A percentile compares a stretch with the other conserved stretches of the same genome.
Conservation (phyloP, 768 basidiomycete genomes). For the Tulasnella sp. region DNA sequence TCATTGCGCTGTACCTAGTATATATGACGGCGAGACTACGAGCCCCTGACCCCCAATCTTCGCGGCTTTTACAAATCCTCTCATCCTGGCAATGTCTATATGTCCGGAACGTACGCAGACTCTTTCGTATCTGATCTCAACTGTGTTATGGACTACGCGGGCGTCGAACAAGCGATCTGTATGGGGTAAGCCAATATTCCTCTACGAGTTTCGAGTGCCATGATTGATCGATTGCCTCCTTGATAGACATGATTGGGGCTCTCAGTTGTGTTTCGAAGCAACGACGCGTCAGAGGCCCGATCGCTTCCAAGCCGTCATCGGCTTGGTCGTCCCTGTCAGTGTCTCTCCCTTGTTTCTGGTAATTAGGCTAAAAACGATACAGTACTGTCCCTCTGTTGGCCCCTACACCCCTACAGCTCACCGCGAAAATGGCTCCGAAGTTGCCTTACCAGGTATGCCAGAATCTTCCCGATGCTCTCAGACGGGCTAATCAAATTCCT, state of each 20-base stretch:
- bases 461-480: slow-evolving; percentile 25
- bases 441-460: slow-evolving; percentile 35
- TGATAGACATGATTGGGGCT: slow-evolving; percentile 66
- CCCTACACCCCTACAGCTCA: slow-evolving; percentile 38
- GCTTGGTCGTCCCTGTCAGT: slow-evolving; percentile 47
- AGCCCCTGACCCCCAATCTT: slow-evolving; percentile 46
- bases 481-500: slow-evolving; percentile 23
- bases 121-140: slow-evolving; percentile 48
- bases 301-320: slow-evolving; percentile 45
- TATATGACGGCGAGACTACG: slow-evolving; percentile 49
- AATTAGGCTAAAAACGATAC: neutral
- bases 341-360: neutral
- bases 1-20: neutral
- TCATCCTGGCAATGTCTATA: slow-evolving; percentile 48
- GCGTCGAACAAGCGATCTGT: slow-evolving; percentile 39
- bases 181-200: slow-evolving; percentile 57
- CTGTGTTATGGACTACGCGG: slow-evolving; percentile 46
- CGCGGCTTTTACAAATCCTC: slow-evolving; percentile 61
- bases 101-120: slow-evolving; percentile 42
- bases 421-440: slow-evolving; percentile 33
- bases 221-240: slow-evolving; percentile 12
- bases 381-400: slow-evolving; percentile 47
- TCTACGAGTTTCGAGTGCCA: no score
- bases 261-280: slow-evolving; percentile 48
- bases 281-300: slow-evolving; percentile 57